These are phyloP conservation scores for Phanerochaete sordida DNA, from an alignment of 768 basidiomycete species.

Conservation along the genomic window DNA sequence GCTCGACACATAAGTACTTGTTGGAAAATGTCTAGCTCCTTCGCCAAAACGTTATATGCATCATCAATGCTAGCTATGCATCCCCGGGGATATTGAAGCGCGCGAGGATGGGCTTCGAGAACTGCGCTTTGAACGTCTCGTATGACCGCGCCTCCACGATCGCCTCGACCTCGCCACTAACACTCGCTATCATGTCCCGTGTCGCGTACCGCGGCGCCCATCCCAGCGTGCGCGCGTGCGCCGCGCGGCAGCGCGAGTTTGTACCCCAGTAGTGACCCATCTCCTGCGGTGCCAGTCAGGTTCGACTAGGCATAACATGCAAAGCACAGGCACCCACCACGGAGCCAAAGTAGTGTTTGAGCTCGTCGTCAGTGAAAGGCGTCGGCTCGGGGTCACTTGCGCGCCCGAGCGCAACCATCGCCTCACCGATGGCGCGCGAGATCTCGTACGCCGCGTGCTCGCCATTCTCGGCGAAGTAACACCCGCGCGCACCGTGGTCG, in stretches of 20 bases:
- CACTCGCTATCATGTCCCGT: constrained; percentile 46
- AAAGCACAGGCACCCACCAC: constrained; percentile 4
- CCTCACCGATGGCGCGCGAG: constrained; percentile 33
- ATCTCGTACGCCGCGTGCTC: constrained; percentile 33
- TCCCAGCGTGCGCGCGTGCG: constrained; percentile 39
- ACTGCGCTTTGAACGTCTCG: no score
- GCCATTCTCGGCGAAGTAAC: constrained; percentile 31
- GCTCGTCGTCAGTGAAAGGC: constrained; percentile 41
- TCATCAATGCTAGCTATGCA: no score
- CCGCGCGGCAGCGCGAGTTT: constrained; percentile 24
- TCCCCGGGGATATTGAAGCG: no score
- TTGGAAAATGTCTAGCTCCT: no score
- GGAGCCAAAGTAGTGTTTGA: constrained; percentile 28
- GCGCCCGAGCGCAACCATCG: constrained; percentile 28
- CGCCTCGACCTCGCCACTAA: constrained; percentile 42
- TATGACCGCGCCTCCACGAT: neutral
- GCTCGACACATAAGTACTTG: no score
- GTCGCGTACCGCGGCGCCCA: constrained; percentile 50
- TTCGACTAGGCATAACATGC: constrained; percentile 25
- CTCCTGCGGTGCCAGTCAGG: constrained; percentile 11
- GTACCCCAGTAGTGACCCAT: constrained; percentile 16
- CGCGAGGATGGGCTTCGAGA: no score
- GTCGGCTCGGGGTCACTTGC: constrained; percentile 36
- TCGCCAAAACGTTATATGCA: no score
- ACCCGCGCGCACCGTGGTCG: constrained; percentile 34